Evolutionary conservation across 1,139 yeast species (phyloP).

Genomic region (Suhomyces taliae): DNA sequence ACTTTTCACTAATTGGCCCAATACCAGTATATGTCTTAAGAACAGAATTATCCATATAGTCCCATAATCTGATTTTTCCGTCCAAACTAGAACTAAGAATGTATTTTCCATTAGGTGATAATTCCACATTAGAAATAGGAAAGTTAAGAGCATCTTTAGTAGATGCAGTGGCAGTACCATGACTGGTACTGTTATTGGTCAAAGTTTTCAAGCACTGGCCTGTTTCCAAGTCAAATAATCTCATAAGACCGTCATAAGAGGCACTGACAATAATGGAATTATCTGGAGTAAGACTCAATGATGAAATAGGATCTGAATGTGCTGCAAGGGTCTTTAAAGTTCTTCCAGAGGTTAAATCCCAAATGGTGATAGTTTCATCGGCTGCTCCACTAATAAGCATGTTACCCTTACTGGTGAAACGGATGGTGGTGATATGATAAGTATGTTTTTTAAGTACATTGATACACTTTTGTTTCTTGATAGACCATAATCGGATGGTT

Average conservation of each 20-base stretch:
- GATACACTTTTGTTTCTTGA: slow-evolving; percentile 50
- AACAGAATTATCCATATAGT: slow-evolving; percentile 73
- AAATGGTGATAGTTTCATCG: slow-evolving; percentile 86
- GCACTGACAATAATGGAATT: slow-evolving; percentile 84
- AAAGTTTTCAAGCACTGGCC: slow-evolving; percentile 92
- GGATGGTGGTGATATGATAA: slow-evolving; percentile 75
- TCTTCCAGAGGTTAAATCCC: slow-evolving; percentile 79
- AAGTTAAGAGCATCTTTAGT: slow-evolving; percentile 48
- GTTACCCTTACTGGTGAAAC: slow-evolving; percentile 74
- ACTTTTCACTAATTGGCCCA: slow-evolving; percentile 44
- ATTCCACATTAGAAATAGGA: slow-evolving; percentile 72
- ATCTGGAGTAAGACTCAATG: slow-evolving; percentile 73
- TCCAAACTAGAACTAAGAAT: slow-evolving; percentile 79
- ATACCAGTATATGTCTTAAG: slow-evolving; percentile 66
- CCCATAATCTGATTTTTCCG: slow-evolving; percentile 78
- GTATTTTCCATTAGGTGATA: slow-evolving; percentile 82
- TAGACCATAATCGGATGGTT: slow-evolving; percentile 74
- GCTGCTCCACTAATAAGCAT: slow-evolving; percentile 79
- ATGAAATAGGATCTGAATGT: slow-evolving; percentile 87
- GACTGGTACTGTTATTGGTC: slow-evolving; percentile 65
- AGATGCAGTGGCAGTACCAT: slow-evolving; percentile 60
- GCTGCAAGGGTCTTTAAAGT: slow-evolving; percentile 84
- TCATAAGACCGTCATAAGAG: slow-evolving; percentile 85
- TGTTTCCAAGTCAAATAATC: slow-evolving; percentile 82
- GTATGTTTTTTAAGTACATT: slow-evolving; percentile 78